phyloP scores from a whole-genome alignment of 1,284 basidiomycete genomes.

The Cryptococcus hybrid region DNA sequence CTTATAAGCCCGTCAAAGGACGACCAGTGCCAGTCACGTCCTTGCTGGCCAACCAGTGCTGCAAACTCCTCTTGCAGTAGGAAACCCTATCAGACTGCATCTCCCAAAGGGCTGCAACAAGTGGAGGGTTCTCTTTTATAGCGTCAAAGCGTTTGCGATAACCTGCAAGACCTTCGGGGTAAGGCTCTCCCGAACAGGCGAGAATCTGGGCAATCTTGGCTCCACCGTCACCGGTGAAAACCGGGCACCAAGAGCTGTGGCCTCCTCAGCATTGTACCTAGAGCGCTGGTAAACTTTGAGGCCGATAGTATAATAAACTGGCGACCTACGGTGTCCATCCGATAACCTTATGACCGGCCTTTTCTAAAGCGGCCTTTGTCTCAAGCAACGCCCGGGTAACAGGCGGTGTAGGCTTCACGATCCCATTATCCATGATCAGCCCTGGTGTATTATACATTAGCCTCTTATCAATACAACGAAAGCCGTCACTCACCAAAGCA shows the following conservation, averaged over 20 bases:
- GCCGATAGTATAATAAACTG: not conserved
- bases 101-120: constrained; percentile 33
- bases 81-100: constrained; percentile 27
- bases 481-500: constrained; percentile 53
- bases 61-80: constrained; percentile 30
- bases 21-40: constrained; percentile 35
- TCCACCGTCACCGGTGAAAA: constrained; percentile 43
- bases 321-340: constrained; percentile 40
- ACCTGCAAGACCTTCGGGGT: constrained; percentile 23
- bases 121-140: constrained; percentile 17
- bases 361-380: constrained; percentile 59
- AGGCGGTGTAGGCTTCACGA: constrained; percentile 68
- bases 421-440: constrained; percentile 56
- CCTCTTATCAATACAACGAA: not conserved
- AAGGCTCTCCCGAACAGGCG: constrained; percentile 27
- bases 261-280: constrained; percentile 19
- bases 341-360: constrained; percentile 63
- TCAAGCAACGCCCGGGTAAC: constrained; percentile 62
- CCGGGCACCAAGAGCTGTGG: constrained; percentile 21
- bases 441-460: constrained; percentile 5
- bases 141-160: constrained; percentile 22
- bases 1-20: constrained; percentile 40
- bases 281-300: not conserved
- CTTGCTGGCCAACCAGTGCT: constrained; percentile 30
- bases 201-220: constrained; percentile 33